Evolutionary conservation across 2,329 filamentous ascomycete genomes (phyloP), one percentile per base, ranked within the genome.

Genomic region (Bipolaris victoriae): DNA sequence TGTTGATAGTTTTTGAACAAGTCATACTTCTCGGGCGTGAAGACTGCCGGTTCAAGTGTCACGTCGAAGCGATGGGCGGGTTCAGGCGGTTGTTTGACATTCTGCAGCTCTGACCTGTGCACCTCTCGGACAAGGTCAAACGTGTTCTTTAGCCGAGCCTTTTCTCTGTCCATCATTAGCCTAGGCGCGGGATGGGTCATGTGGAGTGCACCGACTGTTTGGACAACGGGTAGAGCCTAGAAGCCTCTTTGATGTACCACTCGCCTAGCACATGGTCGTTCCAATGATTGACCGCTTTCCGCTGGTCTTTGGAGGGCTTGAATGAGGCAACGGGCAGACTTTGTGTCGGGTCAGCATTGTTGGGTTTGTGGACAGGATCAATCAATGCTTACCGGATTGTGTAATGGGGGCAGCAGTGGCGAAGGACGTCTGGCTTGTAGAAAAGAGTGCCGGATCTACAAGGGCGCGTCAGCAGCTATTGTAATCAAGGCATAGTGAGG

Each of bases 331-430:
- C 86, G 67, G 91, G 89, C 18, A 93, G 81, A 45, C 90, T 82
- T 82, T 56, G 22, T n/a, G 31, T 31, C 20, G 36, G 22, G 43
- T 69, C 44, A 71, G 56, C 53, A 37, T 37, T 29, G 29, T 15
- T n/a, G 44, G 29, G 31, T 3, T 29, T 18, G 22, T 7, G 20
- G 20, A n/a, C 33, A 22, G 20, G 22, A 16, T 44, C 10, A 20
- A 20, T 20, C 22, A 26, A 37, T 49, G 36, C 71, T 50, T 65
- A 81, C 80, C 79, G 86, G 52, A 95, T 88, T 1, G 90, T 92
- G 74, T 94, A 98, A 71, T 97, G 92, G 43, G 93, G 92, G 75
- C 95, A 99, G 71, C 95, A 99, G 60, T 92, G 90, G 55, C 87
- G 83, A 57, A 84, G 84, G 68, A 91, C 88, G 75, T 95, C 89